Evolutionary conservation across 169 alveolate genomes (phyloP), one percentile per base, ranked within the genome.

Genomic region (Eimeria tenella): DNA sequence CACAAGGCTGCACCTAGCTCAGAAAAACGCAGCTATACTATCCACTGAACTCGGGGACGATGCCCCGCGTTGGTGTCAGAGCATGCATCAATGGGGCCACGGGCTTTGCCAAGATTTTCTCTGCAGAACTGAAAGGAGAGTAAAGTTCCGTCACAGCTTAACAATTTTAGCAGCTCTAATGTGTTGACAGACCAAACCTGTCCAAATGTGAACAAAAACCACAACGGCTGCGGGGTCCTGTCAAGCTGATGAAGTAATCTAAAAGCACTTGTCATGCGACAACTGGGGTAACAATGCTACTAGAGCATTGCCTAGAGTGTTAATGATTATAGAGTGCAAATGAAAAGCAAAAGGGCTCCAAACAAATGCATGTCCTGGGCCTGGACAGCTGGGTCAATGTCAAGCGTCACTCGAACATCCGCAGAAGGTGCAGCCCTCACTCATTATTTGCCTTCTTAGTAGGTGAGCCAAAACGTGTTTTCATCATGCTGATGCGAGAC

Each of bases 401-500:
- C 74, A 2, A 13, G 63, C 55, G 3, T 53, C 50, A 58, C 11
- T 11, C 21, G 19, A 17, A 1, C 11, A 17, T 17, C 68, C 11
- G 68, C 21, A 58, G 19, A 58, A 58, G 19, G 23, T 52, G 73
- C 89, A 55, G 89, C 31, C 31, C 4, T 81, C 31, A 81, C 1
- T 56, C 31, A 52, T 81, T 42, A 53, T 15, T 81, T 62, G 31
- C 56, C 15, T 53, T 21, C 52, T 55, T 55, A 25, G 74, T 53
- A 81, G 89, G 89, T 17, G 91, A 62, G 2, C 63, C 63, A 77
- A 25, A 84, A 21, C 91, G 91, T 15, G 25, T 70, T 17, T 31
- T 58, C 50, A 84, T 58, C 91, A 84, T 84, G 49, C 15, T 84
- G 8, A 84, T 84, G 91, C 91, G 91, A 13, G 91, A n/a, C 79